Evolutionary conservation across 192 early-diverging fungal species (phyloP), one percentile per base, ranked within the genome.

Genomic region (Chytriomyces confervae): DNA sequence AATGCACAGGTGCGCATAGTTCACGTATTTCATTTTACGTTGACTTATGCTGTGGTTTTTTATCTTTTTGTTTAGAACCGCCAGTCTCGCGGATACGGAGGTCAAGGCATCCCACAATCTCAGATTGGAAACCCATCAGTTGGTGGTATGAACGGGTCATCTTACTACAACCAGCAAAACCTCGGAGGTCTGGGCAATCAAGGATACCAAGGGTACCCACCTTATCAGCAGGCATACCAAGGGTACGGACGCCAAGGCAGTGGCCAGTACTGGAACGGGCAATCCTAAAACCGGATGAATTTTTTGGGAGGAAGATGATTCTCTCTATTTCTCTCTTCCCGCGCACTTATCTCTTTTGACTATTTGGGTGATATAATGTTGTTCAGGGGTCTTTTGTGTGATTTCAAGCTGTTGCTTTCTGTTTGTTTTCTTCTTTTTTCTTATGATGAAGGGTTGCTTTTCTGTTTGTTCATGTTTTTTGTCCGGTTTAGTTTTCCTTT

Each of bases 191-290:
- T 57, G 50, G 49, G 46, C 27, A 18, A 69, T n/a, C 46, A 66
- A 29, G 67, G 50, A 11, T 71, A 72, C 77, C 68, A 72, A 45
- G 53, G 23, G 7, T 71, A 71, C 61, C 66, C 47, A 29, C 53
- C n/a, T 27, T 78, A 78, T 49, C 77, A 78, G 44, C 77, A 78
- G 57, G 11, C 10, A 18, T 76, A 76, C 75, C 75, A 76, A 50
- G 45, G 65, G n/a, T 69, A 72, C 24, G 77, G 67, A 3, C 77
- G 77, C 61, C 77, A 78, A 64, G 57, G 51, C 20, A 69, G 62
- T 47, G 48, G 71, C 51, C 82, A 81, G 69, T 83, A 83, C 75
- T 83, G 81, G 81, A 80, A 64, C 45, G 77, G 77, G 44, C 81
- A 83, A 48, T 69, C 73, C 66, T 83, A 50, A 76, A 73, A 16